phyloP scores from a whole-genome alignment of 2,329 filamentous ascomycete genomes.

The Ustilaginoidea virens region DNA sequence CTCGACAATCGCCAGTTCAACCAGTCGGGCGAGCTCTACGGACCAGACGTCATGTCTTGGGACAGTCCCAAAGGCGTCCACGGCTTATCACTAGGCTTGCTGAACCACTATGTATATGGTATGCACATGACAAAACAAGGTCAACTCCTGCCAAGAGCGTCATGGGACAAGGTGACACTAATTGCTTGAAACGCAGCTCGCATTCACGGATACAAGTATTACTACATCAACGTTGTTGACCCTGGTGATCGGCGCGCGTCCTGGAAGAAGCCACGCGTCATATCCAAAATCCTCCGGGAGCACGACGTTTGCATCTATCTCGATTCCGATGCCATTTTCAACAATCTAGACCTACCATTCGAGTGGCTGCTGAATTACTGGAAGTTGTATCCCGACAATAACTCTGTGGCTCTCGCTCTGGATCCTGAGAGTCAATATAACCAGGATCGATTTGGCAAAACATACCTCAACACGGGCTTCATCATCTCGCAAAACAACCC shows the following conservation, averaged over 20 bases:
- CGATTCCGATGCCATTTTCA: conserved; percentile 29
- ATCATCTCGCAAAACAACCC: conserved; percentile 36
- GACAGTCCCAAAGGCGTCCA: conserved; percentile 16
- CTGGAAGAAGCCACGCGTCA: conserved; percentile 29
- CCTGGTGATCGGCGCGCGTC: conserved; percentile 26
- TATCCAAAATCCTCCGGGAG: conserved; percentile 25
- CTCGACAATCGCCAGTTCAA: conserved; percentile 26
- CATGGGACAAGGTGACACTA: too few species aligned
- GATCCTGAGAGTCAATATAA: conserved; percentile 23
- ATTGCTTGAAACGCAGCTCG: conserved; percentile 18
- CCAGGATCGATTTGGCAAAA: conserved; percentile 22
- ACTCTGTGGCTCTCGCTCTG: conserved; percentile 25
- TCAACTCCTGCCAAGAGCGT: not conserved
- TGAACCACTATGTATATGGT: conserved; percentile 30
- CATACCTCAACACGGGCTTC: conserved; percentile 36
- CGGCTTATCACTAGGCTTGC: conserved; percentile 23
- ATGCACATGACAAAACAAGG: conserved; percentile 4
- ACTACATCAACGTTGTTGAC: conserved; percentile 23
- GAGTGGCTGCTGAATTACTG: conserved; percentile 34
- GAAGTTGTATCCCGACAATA: conserved; percentile 21
- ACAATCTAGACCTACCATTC: conserved; percentile 25
- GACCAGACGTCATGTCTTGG: conserved; percentile 19
- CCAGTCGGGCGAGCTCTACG: conserved; percentile 20
- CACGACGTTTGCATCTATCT: conserved; percentile 28
- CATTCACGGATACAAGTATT: conserved; percentile 32